A percentile compares a stretch with the other conserved stretches of the same genome.
Evolutionary conservation across 768 basidiomycete species (phyloP).

Genomic region (Pisolithus sp.): DNA sequence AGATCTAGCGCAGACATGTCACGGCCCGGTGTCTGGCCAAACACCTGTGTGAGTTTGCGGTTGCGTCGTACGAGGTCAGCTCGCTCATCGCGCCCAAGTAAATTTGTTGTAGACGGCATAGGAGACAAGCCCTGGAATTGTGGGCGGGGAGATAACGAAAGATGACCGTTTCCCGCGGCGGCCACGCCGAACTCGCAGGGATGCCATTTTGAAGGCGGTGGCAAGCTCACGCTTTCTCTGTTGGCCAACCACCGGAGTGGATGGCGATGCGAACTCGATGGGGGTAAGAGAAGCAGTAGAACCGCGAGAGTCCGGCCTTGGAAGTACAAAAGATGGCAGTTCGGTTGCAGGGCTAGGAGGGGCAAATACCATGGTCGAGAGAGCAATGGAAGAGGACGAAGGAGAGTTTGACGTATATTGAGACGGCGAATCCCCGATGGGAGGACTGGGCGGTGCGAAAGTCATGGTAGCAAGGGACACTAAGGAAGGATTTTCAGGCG

Average conservation of each 20-base stretch:
- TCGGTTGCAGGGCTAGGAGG: conserved; percentile 21
- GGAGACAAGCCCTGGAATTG: conserved; percentile 7
- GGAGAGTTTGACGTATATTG: conserved; percentile 4
- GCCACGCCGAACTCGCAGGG: conserved; percentile 26
- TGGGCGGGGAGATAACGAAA: conserved; percentile 24
- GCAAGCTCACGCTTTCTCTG: conserved; percentile 38
- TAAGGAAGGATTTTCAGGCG: conserved; percentile 13
- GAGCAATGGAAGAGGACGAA: conserved; percentile 12
- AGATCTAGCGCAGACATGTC: conserved; percentile 25
- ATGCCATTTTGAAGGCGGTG: conserved; percentile 41
- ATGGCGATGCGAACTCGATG: conserved; percentile 24
- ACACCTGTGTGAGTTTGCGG: conserved; percentile 75
- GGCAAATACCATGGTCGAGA: conserved; percentile 26
- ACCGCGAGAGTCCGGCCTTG: conserved; percentile 17
- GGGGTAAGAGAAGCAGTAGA: conserved; percentile 24
- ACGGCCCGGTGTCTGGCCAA: conserved; percentile 58
- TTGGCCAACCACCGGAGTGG: conserved; percentile 2
- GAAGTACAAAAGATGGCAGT: not conserved
- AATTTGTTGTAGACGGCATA: conserved; percentile 62
- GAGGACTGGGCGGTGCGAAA: conserved; percentile 27
- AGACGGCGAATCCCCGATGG: conserved; percentile 6
- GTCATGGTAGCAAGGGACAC: conserved; percentile 26
- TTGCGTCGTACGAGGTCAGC: conserved; percentile 66
- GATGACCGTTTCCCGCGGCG: conserved; percentile 21
- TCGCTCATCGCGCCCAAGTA: conserved; percentile 57